Conservation (phyloP, 1,284 basidiomycete genomes). For the Erythrobasidium hasegawianum region DNA sequence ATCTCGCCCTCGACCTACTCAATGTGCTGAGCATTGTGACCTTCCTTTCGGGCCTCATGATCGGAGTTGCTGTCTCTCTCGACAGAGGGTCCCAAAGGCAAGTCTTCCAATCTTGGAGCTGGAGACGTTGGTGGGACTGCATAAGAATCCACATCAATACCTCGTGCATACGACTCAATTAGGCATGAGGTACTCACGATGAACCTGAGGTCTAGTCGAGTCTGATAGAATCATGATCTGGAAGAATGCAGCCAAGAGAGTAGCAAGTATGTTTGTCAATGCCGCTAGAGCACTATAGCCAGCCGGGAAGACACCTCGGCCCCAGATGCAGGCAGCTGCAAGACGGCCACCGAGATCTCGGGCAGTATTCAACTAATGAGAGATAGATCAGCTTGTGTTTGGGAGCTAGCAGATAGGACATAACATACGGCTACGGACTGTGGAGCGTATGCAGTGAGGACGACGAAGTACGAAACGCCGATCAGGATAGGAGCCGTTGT, state of each 20-base stretch:
- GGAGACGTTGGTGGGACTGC: too few species aligned
- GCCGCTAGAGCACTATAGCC: constrained; percentile 31
- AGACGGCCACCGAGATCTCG: constrained; percentile 41
- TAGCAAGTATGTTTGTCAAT: constrained; percentile 37
- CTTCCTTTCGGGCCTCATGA: too few species aligned
- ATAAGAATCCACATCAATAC: too few species aligned
- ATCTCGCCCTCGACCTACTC: too few species aligned
- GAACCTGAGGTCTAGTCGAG: constrained; percentile 19
- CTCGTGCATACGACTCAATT: too few species aligned
- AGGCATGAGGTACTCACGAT: constrained; percentile 13
- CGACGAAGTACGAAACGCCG: constrained; percentile 36
- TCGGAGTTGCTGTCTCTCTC: too few species aligned
- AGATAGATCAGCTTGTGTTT: too few species aligned
- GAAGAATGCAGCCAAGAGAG: constrained; percentile 35
- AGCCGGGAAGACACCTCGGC: constrained; percentile 32
- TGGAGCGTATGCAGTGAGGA: constrained; percentile 20
- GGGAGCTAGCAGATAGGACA: too few species aligned
- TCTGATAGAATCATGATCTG: constrained; percentile 39
- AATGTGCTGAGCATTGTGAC: too few species aligned
- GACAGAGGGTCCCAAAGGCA: too few species aligned
- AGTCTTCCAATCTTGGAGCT: too few species aligned
- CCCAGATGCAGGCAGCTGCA: constrained; percentile 29
- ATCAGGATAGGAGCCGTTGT: constrained; percentile 38
- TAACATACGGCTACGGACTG: constrained; percentile 19
- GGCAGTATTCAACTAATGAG: constrained; percentile 35